Percentiles rank a stretch among this genome's conserved stretches.
Conservation (phyloP, 148 eudicot species). For the Vaccinium vitisidaea region DNA sequence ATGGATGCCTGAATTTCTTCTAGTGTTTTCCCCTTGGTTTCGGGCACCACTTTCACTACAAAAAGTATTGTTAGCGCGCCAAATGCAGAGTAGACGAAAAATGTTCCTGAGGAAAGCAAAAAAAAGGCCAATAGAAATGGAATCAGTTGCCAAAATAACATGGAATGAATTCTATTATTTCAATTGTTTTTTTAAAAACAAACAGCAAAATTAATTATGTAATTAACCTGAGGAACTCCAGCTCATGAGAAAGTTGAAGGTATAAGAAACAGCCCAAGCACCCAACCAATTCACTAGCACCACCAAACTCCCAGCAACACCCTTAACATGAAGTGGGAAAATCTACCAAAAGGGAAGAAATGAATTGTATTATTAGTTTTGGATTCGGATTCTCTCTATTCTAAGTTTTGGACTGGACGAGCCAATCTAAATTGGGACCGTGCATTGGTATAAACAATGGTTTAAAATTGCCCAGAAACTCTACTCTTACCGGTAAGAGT, state of each 20-base stretch:
- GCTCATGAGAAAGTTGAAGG: slow-evolving; percentile 79
- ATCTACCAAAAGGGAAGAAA: slow-evolving; percentile 34
- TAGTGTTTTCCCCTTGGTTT: slow-evolving; percentile 74
- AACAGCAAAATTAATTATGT: neutral
- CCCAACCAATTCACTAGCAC: slow-evolving; percentile 80
- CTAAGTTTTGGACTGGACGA: too few relatives aligned
- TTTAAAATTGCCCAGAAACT: too few relatives aligned
- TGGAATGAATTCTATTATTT: neutral
- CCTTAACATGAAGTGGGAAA: slow-evolving; percentile 80
- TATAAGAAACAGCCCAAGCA: slow-evolving; percentile 80
- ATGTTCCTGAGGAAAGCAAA: slow-evolving; percentile 50
- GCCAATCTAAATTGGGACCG: too few relatives aligned
- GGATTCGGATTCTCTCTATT: too few relatives aligned
- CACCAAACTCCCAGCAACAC: slow-evolving; percentile 77
- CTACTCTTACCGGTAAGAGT: too few relatives aligned
- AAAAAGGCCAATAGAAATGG: neutral
- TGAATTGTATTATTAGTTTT: neutral
- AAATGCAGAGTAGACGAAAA: slow-evolving; percentile 42
- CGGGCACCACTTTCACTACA: slow-evolving; percentile 67
- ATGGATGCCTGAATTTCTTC: slow-evolving; percentile 66
- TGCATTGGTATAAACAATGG: too few relatives aligned
- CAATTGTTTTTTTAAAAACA: neutral
- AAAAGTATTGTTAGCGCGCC: slow-evolving; percentile 48
- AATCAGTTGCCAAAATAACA: neutral
- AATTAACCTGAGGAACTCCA: slow-evolving; percentile 69